A percentile compares a stretch with the other conserved stretches of the same genome.
These are phyloP conservation scores for Tuber indicum DNA, from an alignment of 495 filamentous ascomycete genomes.

Conservation along the genomic window DNA sequence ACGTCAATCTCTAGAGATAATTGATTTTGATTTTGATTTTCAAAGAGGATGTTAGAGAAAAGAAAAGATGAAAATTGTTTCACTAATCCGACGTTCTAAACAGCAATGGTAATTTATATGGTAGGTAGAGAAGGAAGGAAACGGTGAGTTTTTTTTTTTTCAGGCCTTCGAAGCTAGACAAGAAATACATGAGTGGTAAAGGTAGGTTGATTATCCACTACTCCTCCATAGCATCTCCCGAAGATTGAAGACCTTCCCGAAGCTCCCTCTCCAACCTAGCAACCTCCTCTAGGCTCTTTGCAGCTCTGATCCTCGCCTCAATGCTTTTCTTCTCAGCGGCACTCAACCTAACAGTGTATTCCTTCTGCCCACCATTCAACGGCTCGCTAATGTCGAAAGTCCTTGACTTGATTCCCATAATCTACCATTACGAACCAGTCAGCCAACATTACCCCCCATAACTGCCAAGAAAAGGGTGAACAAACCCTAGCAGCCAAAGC, in stretches of 20 bases:
- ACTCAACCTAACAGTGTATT: slow-evolving; percentile 63
- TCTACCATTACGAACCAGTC: slow-evolving; percentile 45
- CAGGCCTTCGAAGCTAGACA: not conserved
- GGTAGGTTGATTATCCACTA: not conserved
- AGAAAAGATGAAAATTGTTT: not conserved
- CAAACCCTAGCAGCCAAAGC: slow-evolving; percentile 66
- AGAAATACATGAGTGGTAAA: not conserved
- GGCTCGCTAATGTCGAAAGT: slow-evolving; percentile 63
- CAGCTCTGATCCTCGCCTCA: slow-evolving; percentile 68
- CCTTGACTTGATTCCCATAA: slow-evolving; percentile 79
- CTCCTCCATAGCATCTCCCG: slow-evolving; percentile 53
- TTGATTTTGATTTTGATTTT: not conserved
- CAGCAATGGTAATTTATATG: not conserved
- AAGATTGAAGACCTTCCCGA: slow-evolving; percentile 72
- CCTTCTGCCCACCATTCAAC: slow-evolving; percentile 52
- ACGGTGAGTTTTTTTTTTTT: not conserved
- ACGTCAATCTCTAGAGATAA: not conserved
- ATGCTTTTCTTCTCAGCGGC: slow-evolving; percentile 63
- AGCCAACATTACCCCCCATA: slow-evolving; percentile 5
- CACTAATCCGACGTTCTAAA: not conserved
- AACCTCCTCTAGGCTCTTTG: slow-evolving; percentile 80
- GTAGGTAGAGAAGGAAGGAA: not conserved
- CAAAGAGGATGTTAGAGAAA: not conserved
- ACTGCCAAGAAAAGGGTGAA: not conserved
- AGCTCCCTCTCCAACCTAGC: slow-evolving; percentile 74